Conservation (phyloP, 1,284 basidiomycete species). For the Chondrostereum purpureum region DNA sequence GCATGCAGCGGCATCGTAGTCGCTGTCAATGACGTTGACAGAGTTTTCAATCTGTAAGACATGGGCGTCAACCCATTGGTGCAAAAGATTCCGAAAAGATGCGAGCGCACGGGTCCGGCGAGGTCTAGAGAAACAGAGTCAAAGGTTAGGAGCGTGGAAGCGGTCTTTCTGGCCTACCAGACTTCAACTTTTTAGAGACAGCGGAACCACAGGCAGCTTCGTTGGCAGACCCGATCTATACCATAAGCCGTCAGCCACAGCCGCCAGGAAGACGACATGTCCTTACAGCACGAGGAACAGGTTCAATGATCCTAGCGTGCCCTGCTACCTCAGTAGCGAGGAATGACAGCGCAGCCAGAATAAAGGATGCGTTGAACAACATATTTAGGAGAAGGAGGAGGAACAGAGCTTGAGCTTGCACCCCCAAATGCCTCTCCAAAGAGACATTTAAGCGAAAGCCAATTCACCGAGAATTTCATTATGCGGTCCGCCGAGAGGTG, state of each 20-base stretch:
- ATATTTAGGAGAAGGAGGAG: too few relatives aligned
- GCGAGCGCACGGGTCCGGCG: not conserved
- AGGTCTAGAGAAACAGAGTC: not conserved
- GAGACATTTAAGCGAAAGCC: too few relatives aligned
- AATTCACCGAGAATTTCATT: too few relatives aligned
- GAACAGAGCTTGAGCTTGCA: too few relatives aligned
- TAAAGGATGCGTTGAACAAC: not conserved
- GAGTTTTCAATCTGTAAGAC: conserved; percentile 26
- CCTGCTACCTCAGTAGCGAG: not conserved
- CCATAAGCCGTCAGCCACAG: not conserved
- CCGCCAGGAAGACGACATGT: not conserved
- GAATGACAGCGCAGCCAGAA: not conserved
- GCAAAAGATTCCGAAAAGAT: too few relatives aligned
- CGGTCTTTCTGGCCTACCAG: not conserved
- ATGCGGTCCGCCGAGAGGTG: too few relatives aligned
- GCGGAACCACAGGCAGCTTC: not conserved
- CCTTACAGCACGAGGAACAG: not conserved
- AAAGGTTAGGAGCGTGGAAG: not conserved
- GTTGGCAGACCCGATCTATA: not conserved
- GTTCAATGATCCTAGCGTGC: not conserved
- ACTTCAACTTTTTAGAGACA: not conserved
- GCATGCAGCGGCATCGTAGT: conserved; percentile 26
- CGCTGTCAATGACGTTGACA: conserved; percentile 21
- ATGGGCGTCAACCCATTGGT: too few relatives aligned
- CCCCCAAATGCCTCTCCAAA: too few relatives aligned